These are phyloP conservation scores for Whalleya microplaca DNA, from an alignment of 2,329 filamentous ascomycete genomes.

Conservation along the genomic window DNA sequence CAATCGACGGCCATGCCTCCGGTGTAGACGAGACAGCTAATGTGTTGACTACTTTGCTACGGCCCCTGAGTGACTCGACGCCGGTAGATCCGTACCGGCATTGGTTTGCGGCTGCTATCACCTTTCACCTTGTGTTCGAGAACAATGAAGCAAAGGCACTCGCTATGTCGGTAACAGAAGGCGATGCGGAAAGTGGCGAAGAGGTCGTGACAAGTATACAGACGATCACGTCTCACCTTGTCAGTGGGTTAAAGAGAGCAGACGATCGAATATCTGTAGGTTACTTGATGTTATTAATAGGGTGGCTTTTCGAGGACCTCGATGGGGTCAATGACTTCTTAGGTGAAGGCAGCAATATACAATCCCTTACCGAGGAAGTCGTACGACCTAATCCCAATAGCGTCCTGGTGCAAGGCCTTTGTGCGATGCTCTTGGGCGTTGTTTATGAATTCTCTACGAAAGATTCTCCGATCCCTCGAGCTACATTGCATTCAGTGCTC, in stretches of 20 bases:
- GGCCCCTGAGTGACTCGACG: conserved; percentile 63
- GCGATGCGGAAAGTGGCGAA: conserved; percentile 85
- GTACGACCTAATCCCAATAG: conserved; percentile 64
- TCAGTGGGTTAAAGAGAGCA: conserved; percentile 73
- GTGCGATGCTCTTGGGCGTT: conserved; percentile 81
- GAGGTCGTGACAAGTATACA: conserved; percentile 96
- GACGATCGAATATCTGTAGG: conserved; percentile 79
- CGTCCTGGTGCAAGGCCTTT: conserved; percentile 77
- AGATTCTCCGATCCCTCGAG: conserved; percentile 86
- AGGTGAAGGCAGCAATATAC: conserved; percentile 88
- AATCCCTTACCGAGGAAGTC: conserved; percentile 78
- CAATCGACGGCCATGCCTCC: conserved; percentile 82
- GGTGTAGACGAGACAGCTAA: conserved; percentile 85
- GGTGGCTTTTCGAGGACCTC: conserved; percentile 91
- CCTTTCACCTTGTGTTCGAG: conserved; percentile 84
- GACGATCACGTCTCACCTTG: conserved; percentile 82
- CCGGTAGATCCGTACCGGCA: conserved; percentile 80
- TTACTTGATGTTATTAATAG: conserved; percentile 85
- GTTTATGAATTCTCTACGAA: conserved; percentile 98
- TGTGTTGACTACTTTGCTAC: conserved; percentile 80
- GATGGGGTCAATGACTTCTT: conserved; percentile 93
- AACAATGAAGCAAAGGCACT: conserved; percentile 77
- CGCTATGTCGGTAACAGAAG: conserved; percentile 83
- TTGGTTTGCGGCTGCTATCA: conserved; percentile 87
- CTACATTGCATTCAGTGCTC: conserved; percentile 79